These are phyloP conservation scores for Gaultheria prostrata DNA, from an alignment of 148 eudicot genomes.

Conservation along the genomic window DNA sequence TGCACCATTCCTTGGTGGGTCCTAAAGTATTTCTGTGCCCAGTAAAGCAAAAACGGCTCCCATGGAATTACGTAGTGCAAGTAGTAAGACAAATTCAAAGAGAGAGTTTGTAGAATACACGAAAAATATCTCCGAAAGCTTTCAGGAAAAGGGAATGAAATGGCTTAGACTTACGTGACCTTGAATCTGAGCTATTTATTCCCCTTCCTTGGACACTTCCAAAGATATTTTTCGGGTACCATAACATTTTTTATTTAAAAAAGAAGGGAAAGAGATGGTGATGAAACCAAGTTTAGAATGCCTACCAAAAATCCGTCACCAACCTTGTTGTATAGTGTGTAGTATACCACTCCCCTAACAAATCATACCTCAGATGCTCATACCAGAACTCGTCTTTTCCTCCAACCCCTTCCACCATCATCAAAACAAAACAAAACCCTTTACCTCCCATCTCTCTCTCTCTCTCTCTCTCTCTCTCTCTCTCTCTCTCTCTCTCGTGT, in stretches of 20 bases:
- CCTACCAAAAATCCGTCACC: constrained; percentile 1
- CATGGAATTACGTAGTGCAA: too few relatives aligned
- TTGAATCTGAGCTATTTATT: too few relatives aligned
- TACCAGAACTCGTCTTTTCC: neutral
- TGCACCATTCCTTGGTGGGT: neutral
- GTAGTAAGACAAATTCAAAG: neutral
- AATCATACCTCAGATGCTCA: constrained; percentile 1
- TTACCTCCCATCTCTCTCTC: neutral
- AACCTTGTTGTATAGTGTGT: neutral
- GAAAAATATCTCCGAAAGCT: too few relatives aligned
- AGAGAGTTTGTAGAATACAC: too few relatives aligned
- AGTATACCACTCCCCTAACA: neutral
- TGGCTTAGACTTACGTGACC: too few relatives aligned
- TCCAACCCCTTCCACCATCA: neutral
- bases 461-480: neutral
- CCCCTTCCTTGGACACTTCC: too few relatives aligned
- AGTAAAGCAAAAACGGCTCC: too few relatives aligned
- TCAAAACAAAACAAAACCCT: neutral
- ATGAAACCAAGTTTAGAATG: neutral
- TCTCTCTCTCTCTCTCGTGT: neutral
- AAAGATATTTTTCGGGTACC: too few relatives aligned
- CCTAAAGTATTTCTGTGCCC: neutral
- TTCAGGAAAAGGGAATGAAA: too few relatives aligned
- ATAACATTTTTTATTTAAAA: too few relatives aligned
- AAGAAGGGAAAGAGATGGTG: neutral